Evolutionary conservation across 2,329 filamentous ascomycete species (phyloP).

Genomic region (Colletotrichum salicis): DNA sequence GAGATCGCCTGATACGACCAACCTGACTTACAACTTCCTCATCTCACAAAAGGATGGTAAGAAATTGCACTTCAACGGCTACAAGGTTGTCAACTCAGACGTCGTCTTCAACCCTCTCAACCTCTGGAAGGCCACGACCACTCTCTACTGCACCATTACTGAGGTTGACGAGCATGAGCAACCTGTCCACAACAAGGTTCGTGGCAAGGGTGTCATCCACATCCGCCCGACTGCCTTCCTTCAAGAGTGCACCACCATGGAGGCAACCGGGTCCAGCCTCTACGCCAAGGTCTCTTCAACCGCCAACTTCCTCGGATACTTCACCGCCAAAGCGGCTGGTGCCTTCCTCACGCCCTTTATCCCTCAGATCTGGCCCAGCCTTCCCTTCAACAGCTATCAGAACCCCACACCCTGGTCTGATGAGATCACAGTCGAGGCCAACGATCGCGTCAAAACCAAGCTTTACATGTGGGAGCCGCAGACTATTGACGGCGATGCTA

Average conservation of each 20-base stretch:
- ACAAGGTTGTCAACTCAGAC: constrained; percentile 70
- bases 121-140: constrained; percentile 72
- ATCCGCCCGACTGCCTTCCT: constrained; percentile 65
- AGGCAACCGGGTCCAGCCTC: constrained; percentile 58
- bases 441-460: constrained; percentile 62
- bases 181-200: constrained; percentile 50
- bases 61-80: constrained; percentile 68
- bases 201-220: constrained; percentile 69
- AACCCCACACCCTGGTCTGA: constrained; percentile 59
- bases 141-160: constrained; percentile 70
- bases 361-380: constrained; percentile 63
- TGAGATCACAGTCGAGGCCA: constrained; percentile 58
- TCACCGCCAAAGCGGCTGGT: constrained; percentile 62
- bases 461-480: constrained; percentile 67
- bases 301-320: constrained; percentile 65
- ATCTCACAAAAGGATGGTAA: constrained; percentile 63
- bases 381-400: constrained; percentile 58
- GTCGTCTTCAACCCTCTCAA: constrained; percentile 64
- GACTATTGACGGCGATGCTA: constrained; percentile 44
- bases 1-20: constrained; percentile 65
- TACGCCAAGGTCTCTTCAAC: constrained; percentile 57
- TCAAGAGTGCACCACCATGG: constrained; percentile 64
- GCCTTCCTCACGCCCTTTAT: constrained; percentile 66
- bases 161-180: constrained; percentile 43
- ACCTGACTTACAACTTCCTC: constrained; percentile 72